These are phyloP conservation scores for Senna tora DNA, from an alignment of 306 rosid genomes.

Conservation along the genomic window DNA sequence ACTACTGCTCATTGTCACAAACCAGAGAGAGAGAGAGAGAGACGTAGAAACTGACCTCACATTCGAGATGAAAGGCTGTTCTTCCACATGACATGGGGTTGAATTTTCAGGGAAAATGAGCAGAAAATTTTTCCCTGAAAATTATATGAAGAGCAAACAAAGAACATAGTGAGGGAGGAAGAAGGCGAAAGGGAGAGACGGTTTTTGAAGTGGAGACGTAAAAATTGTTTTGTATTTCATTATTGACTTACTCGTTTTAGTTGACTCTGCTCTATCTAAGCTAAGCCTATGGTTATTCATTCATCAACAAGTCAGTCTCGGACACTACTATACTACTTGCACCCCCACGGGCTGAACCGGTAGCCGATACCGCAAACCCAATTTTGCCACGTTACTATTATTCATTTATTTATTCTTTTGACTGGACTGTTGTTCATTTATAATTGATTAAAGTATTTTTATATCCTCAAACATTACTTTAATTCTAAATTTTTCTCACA, in stretches of 20 bases:
- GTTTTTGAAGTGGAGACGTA: not conserved
- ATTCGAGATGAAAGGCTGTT: constrained; percentile 9
- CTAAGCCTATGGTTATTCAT: too few relatives aligned
- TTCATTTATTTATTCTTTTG: too few relatives aligned
- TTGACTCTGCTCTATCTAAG: constrained; percentile 19
- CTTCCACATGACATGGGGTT: constrained; percentile 1
- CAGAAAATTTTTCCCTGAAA: constrained; percentile 23
- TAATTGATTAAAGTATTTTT: too few relatives aligned
- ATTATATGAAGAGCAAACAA: not conserved
- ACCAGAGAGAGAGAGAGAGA: constrained; percentile 26
- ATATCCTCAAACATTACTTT: too few relatives aligned
- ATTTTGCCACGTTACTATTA: too few relatives aligned
- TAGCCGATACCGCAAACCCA: too few relatives aligned
- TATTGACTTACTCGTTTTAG: constrained; percentile 17
- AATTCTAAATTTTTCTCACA: too few relatives aligned
- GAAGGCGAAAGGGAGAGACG: too few relatives aligned
- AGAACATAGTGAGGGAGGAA: too few relatives aligned
- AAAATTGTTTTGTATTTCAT: not conserved
- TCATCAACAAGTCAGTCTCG: not conserved
- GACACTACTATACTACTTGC: not conserved
- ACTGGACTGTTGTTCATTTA: too few relatives aligned
- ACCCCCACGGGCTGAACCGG: too few relatives aligned
- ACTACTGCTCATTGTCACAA: constrained; percentile 3
- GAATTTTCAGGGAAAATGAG: constrained; percentile 22
- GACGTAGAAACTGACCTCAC: constrained; percentile 44